phyloP scores from a whole-genome alignment of 805 yeast species.

The Kregervanrija delftensis region DNA sequence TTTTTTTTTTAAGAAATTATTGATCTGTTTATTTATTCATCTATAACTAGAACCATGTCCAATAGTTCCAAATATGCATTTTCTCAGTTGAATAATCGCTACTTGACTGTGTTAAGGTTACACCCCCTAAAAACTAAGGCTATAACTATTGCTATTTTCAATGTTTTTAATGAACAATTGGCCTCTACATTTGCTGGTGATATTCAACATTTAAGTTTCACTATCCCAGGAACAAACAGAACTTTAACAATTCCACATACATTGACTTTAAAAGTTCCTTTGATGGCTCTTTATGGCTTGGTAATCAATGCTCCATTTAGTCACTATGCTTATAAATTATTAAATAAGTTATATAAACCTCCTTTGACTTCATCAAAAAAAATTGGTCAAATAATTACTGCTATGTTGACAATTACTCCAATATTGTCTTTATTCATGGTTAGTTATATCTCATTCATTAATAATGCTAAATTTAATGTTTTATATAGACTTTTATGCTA shows the following conservation, averaged over 20 bases:
- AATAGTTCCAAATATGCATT: not conserved
- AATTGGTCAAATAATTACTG: slow-evolving; percentile 42
- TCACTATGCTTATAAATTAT: slow-evolving; percentile 43
- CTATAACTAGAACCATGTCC: not conserved
- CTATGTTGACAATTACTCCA: slow-evolving; percentile 53
- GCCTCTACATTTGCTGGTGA: slow-evolving; percentile 48
- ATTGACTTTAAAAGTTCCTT: slow-evolving; percentile 38
- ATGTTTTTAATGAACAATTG: slow-evolving; percentile 50
- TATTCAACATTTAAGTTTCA: slow-evolving; percentile 9
- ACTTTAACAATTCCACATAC: slow-evolving; percentile 31
- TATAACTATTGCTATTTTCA: slow-evolving; percentile 48
- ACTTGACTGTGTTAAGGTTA: slow-evolving; percentile 33
- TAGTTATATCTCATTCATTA: slow-evolving; percentile 46
- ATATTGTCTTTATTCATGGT: slow-evolving; percentile 41
- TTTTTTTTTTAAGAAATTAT: not conserved
- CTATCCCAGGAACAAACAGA: slow-evolving; percentile 5
- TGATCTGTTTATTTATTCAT: not conserved
- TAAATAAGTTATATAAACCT: slow-evolving; percentile 38
- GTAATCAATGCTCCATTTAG: slow-evolving; percentile 50
- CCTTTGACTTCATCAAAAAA: slow-evolving; percentile 35
- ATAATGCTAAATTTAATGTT: slow-evolving; percentile 16
- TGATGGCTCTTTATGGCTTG: slow-evolving; percentile 52
- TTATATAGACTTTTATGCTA: no score
- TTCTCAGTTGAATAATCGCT: slow-evolving; percentile 14
- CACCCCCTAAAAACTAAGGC: slow-evolving; percentile 57